Base-by-base conservation (phyloP, 768 basidiomycete species). In the Hypholoma fasciculare region DNA sequence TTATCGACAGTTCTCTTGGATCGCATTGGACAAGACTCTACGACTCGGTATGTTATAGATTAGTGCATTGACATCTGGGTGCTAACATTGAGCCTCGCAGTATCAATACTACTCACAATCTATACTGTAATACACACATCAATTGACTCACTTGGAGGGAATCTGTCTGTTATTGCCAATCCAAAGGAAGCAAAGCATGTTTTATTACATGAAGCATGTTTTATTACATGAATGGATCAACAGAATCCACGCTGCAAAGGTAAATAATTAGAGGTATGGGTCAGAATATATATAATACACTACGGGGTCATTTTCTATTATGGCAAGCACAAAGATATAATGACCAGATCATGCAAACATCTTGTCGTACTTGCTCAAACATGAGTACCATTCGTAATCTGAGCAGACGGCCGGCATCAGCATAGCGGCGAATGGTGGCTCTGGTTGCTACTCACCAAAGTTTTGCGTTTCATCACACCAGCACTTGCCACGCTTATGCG, bases 1-100 rank as follows among this genome's bases (percentile, higher is more conserved):
- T 99, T 46, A 90, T 99, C 61, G 88, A 97, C 61, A 90, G 82
- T 54, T 96, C 96, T 0, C 75, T 97, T 47, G 94, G 93, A 12
- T 96, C 93, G 34, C 88, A 92, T 61, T 98, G 96, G 90, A 98
- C 97, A 38, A 81, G 95, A 63, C 73, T 98, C 36, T 99, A 99
- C 70, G 97, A 99, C 73, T 97, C 94, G 59, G 92, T 94, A 67
- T 67, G 89, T 56, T 30, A 16, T 19, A 3, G 62, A 40, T 36
- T 44, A 1, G 16, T 40, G 47, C 7, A 3, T 13, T 7, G 23
- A 13, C 27, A 34, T 13, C 4, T 50, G 6, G 23, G 54, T 34
- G 13, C 30, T 56, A 12, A 39, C 48, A 61, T 57, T 39, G 23
- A 56, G 37, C 30, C 19, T 52, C 17, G 36, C 65, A 95, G 93